Conservation (phyloP, 1,284 basidiomycete species). For the Leccinum pachyderme region DNA sequence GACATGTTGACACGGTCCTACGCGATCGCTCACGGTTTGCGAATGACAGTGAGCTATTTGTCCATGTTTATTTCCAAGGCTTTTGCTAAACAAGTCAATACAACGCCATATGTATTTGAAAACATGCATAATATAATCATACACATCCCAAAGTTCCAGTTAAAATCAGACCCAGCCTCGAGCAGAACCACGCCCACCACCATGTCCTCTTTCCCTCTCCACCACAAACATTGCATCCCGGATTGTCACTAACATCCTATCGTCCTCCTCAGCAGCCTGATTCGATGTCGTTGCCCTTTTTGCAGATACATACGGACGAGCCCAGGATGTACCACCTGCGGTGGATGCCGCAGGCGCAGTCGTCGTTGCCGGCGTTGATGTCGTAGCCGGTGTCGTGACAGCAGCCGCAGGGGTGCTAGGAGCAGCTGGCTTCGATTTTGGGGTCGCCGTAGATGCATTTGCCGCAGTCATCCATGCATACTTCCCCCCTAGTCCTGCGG, state of each 20-base stretch:
- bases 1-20: conserved; percentile 34
- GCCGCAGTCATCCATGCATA: conserved; percentile 85
- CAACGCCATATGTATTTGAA: conserved; percentile 2
- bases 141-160: neutral
- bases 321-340: conserved; percentile 46
- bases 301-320: conserved; percentile 60
- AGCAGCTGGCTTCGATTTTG: conserved; percentile 46
- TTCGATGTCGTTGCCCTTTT: conserved; percentile 27
- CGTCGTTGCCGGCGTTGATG: conserved; percentile 37
- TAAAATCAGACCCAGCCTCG: conserved; percentile 57
- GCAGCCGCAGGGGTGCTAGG: conserved; percentile 24
- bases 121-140: neutral
- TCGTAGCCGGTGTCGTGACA: conserved; percentile 27
- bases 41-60: conserved; percentile 21
- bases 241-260: conserved; percentile 59
- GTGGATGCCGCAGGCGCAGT: conserved; percentile 26
- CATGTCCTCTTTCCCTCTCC: conserved; percentile 75
- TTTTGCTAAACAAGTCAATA: conserved; percentile 25
- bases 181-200: conserved; percentile 71
- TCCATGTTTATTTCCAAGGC: conserved; percentile 23
- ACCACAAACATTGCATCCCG: conserved; percentile 79
- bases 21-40: conserved; percentile 7
- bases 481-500: conserved; percentile 75
- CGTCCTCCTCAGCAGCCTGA: conserved; percentile 48
- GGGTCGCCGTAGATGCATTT: conserved; percentile 42